Evolutionary conservation across 306 rosid genomes (phyloP).

Genomic region (Rosa multiflora): DNA sequence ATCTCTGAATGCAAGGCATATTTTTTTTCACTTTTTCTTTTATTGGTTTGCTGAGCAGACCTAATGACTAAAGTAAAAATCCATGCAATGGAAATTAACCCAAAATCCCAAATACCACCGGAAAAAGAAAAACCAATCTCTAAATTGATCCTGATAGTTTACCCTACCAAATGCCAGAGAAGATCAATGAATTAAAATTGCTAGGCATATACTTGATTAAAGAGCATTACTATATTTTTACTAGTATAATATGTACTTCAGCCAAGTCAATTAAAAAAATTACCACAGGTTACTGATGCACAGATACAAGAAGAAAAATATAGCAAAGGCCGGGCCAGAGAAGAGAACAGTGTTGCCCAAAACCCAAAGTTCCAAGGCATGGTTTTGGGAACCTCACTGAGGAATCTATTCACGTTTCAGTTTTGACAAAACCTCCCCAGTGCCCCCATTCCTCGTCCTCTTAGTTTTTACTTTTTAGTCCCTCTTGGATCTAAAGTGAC

Average conservation of each 20-base stretch:
- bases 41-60: background rate
- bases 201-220: background rate
- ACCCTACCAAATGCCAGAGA: background rate
- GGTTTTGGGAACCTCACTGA: constrained; percentile 20
- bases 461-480: too few relatives aligned
- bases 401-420: constrained; percentile 36
- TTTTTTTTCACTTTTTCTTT: background rate
- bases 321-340: background rate
- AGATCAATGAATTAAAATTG: background rate
- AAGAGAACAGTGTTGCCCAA: constrained; percentile 16
- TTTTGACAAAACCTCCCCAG: constrained; percentile 20
- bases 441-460: background rate
- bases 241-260: background rate
- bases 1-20: constrained; percentile 36
- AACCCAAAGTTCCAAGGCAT: constrained; percentile 26
- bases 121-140: background rate
- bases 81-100: background rate
- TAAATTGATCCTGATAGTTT: background rate
- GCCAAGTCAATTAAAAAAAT: constrained; percentile 3
- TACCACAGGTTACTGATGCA: background rate
- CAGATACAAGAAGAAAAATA: constrained; percentile 1
- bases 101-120: background rate
- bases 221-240: background rate
- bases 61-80: background rate
- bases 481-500: background rate